Conservation (phyloP, 2,329 filamentous ascomycete genomes). For the Colletotrichum siamense region DNA sequence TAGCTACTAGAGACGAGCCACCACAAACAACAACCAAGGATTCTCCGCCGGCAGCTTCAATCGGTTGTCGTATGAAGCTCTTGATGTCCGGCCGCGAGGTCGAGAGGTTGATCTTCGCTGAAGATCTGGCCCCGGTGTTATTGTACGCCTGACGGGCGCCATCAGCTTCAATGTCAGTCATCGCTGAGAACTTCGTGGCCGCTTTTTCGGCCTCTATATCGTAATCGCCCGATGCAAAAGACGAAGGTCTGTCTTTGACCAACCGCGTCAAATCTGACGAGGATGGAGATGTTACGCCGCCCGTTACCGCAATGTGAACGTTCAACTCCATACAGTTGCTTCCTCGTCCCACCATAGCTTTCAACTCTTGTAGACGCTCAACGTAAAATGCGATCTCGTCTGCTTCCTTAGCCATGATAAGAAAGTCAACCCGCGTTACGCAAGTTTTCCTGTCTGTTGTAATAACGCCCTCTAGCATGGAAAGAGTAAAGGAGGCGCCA, state of each 20-base stretch:
- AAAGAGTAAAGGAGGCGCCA: conserved; percentile 65
- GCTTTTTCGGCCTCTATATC: background rate
- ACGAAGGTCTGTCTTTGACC: background rate
- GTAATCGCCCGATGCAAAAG: background rate
- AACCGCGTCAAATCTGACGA: background rate
- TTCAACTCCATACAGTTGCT: conserved; percentile 58
- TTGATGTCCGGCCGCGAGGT: conserved; percentile 49
- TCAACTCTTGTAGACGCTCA: conserved; percentile 50
- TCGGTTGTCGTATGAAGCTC: conserved; percentile 55
- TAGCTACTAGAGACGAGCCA: conserved; percentile 59
- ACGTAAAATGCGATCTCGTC: conserved; percentile 63
- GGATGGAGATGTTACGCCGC: conserved; percentile 12
- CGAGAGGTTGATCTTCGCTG: background rate
- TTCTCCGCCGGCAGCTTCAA: conserved; percentile 64
- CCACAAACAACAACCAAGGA: conserved; percentile 67
- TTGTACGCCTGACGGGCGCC: conserved; percentile 30
- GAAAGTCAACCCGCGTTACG: conserved; percentile 57
- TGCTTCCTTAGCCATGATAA: conserved; percentile 55
- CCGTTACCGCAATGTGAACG: conserved; percentile 55
- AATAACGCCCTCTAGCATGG: conserved; percentile 62
- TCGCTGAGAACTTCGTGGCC: background rate
- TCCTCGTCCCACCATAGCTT: conserved; percentile 44
- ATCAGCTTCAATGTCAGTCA: background rate
- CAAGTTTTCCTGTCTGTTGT: conserved; percentile 47
- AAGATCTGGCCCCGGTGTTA: too few relatives aligned